Evolutionary conservation across 129 eudicot species (phyloP).

Genomic region (Lonicera japonica): DNA sequence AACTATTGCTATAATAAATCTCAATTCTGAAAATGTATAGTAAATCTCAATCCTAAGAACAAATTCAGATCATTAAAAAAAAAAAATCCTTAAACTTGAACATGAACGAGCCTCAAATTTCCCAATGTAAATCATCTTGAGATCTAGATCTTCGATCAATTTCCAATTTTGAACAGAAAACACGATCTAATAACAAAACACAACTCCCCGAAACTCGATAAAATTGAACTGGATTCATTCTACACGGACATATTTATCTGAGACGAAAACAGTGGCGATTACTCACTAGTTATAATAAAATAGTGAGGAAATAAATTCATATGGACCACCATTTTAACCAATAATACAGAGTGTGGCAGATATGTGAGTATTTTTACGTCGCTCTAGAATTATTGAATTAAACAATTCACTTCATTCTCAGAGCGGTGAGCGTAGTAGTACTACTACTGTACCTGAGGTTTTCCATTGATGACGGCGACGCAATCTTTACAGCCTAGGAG

Average conservation of each 20-base stretch:
- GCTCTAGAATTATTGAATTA: too few species aligned
- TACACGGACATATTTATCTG: too few species aligned
- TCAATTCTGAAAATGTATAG: too few species aligned
- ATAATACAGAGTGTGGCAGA: too few species aligned
- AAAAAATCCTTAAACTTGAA: neutral
- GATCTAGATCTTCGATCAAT: conserved; percentile 41
- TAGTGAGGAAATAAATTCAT: too few species aligned
- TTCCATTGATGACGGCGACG: conserved; percentile 63
- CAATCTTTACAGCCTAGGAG: conserved; percentile 93
- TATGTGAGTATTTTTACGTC: too few species aligned
- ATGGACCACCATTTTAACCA: too few species aligned
- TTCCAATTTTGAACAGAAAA: neutral
- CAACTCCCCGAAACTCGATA: conserved; percentile 29
- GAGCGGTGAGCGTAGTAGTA: neutral
- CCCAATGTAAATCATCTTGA: conserved; percentile 1
- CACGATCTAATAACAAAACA: conserved; percentile 8
- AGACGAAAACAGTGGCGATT: too few species aligned
- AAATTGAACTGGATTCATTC: too few species aligned
- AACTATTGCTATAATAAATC: too few species aligned
- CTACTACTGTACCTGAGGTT: conserved; percentile 73
- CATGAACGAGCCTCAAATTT: conserved; percentile 11
- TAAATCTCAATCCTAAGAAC: neutral
- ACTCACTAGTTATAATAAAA: too few species aligned
- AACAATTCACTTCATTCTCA: too few species aligned
- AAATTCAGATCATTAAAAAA: conserved; percentile 8